Evolutionary conservation across 2,329 filamentous ascomycete species (phyloP).

Genomic region (Talaromyces sp.): DNA sequence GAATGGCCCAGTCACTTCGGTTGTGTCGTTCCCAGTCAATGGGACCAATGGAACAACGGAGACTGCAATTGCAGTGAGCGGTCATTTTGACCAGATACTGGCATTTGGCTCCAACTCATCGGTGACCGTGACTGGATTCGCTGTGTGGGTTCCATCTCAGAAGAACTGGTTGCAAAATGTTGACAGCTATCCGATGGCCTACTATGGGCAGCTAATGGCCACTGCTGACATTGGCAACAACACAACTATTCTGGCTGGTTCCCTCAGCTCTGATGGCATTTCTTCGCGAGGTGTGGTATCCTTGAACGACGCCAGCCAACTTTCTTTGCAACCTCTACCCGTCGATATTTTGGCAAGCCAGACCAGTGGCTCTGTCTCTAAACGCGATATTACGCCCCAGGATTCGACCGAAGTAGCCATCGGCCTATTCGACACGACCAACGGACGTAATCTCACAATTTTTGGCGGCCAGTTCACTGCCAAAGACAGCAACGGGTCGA

Average conservation of each 20-base stretch:
- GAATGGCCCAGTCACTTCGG: conserved; percentile 66
- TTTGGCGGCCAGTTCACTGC: conserved; percentile 82
- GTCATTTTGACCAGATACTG: conserved; percentile 68
- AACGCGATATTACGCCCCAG: conserved; percentile 41
- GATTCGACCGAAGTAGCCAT: conserved; percentile 64
- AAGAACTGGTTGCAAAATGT: conserved; percentile 86
- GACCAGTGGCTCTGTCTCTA: conserved; percentile 22
- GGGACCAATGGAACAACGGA: conserved; percentile 63
- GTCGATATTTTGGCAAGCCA: conserved; percentile 43
- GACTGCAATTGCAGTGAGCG: conserved; percentile 71
- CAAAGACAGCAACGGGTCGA: conserved; percentile 60
- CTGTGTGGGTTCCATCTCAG: conserved; percentile 82
- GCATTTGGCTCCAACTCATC: conserved; percentile 58
- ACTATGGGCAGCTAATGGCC: conserved; percentile 68
- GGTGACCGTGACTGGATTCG: conserved; percentile 66
- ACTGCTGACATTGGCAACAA: conserved; percentile 53
- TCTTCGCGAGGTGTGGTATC: conserved; percentile 67
- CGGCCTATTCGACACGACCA: conserved; percentile 68
- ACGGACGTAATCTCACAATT: conserved; percentile 72
- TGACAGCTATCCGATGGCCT: conserved; percentile 55
- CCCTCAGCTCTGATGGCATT: conserved; percentile 68
- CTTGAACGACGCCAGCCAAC: conserved; percentile 42
- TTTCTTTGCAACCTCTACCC: conserved; percentile 35
- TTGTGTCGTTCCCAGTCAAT: conserved; percentile 76
- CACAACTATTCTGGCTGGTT: conserved; percentile 70